These are phyloP conservation scores for Chlamydomonas reinhardtii DNA, from an alignment of 163 green algal species.

Conservation along the genomic window DNA sequence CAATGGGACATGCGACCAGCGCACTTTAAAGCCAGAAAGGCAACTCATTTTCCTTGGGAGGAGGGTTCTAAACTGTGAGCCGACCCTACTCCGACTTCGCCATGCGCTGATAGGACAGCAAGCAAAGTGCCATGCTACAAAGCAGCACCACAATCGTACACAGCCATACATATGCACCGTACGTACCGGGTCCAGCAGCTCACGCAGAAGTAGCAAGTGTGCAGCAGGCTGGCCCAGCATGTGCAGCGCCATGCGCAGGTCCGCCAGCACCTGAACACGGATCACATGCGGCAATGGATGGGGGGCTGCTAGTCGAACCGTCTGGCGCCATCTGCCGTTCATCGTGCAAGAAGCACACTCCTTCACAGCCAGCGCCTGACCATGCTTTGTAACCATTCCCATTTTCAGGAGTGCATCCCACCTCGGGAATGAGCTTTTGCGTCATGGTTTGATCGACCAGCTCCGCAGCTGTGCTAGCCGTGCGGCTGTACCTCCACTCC, in stretches of 20 bases:
- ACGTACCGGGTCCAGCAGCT: constrained; percentile 20
- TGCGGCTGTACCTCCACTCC: constrained; percentile 37
- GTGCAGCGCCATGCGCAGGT: constrained; percentile 37
- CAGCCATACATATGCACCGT: background rate
- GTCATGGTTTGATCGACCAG: constrained; percentile 14
- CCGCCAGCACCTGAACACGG: background rate
- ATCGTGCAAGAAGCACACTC: constrained; percentile 7
- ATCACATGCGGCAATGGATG: background rate
- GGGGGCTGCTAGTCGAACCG: background rate
- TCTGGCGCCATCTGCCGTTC: background rate
- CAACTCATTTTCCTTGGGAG: too few relatives aligned
- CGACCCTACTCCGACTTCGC: too few relatives aligned
- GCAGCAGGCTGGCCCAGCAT: constrained; percentile 19
- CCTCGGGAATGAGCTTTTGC: constrained; percentile 37
- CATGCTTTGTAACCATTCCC: too few relatives aligned
- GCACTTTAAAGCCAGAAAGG: too few relatives aligned
- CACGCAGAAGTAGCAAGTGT: constrained; percentile 15
- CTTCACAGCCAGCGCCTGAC: constrained; percentile 13
- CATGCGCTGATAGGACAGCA: too few relatives aligned
- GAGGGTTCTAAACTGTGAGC: too few relatives aligned
- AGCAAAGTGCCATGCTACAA: too few relatives aligned
- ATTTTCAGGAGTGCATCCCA: background rate
- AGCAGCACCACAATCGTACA: constrained; percentile 15
- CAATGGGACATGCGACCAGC: too few relatives aligned
- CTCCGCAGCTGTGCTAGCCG: constrained; percentile 31